Base-by-base conservation (phyloP, 305 asterid genomes). In the Ajuga reptans region DNA sequence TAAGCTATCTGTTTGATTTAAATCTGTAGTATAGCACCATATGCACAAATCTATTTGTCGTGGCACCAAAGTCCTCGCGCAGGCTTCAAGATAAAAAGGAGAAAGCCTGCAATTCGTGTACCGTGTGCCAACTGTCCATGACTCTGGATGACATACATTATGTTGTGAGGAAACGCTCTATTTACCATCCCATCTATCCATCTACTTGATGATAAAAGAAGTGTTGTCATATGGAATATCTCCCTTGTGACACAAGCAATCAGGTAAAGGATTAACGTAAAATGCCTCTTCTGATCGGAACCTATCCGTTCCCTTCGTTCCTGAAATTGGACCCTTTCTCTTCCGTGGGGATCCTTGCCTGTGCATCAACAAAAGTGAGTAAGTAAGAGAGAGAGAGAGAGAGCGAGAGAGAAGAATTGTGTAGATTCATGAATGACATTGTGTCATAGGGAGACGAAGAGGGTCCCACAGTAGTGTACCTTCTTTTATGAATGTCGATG, bases 341-440 rank as follows among this genome's bases (percentile, higher is more conserved):
- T 87, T 92, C 80, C 98, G 78, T 9, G 98, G 97, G 11, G 96
- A 85, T 54, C 98, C 97, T 85, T 88, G 98, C 85, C 97, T 92
- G 96, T 57, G 41, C 77, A 71, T 54, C 37, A 58, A 6, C 75
- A 29, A 37, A 33, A 33, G 24, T 47, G 63, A 5, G 27, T 21
- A 21, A n/a, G n/a, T n/a, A n/a, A n/a, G 31, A 27, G 31, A 27
- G 31, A 27, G 31, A 27, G 31, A 27, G 31, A 27, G 31, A 27
- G n/a, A n/a, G n/a, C n/a, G n/a, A n/a, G n/a, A n/a, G n/a, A n/a
- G n/a, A n/a, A n/a, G n/a, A n/a, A n/a, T n/a, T n/a, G n/a, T n/a
- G n/a, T n/a, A n/a, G n/a, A n/a, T n/a, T n/a, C n/a, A n/a, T n/a
- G n/a, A n/a, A n/a, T n/a, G n/a, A n/a, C n/a, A n/a, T n/a, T n/a